Evolutionary conservation across 75 land plant species (phyloP).

Genomic region (Pinus tabuliformis): DNA sequence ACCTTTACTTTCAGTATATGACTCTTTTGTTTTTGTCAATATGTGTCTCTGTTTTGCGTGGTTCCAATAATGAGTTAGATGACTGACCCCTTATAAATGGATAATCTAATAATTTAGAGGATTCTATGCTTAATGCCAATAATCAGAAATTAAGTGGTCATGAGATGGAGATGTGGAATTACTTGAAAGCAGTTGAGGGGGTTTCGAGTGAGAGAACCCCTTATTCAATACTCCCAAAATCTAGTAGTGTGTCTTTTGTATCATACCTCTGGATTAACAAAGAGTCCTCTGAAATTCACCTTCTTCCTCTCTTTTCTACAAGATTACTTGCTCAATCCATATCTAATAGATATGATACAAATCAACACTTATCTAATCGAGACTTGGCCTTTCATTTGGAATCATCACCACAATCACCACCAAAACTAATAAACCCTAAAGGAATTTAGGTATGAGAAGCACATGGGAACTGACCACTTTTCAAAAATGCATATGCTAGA

Average conservation of each 20-base stretch:
- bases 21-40: slow-evolving; percentile 31
- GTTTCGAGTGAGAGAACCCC: neutral
- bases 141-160: neutral
- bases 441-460: no score
- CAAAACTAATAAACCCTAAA: no score
- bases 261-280: neutral
- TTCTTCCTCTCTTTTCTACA: no score
- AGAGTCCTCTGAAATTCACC: neutral
- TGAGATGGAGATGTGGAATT: neutral
- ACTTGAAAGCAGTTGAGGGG: neutral
- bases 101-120: neutral
- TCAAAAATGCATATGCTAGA: no score
- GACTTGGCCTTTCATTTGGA: no score
- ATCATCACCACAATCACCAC: no score
- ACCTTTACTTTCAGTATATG: slow-evolving; percentile 29
- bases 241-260: neutral
- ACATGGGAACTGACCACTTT: no score
- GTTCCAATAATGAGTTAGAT: slow-evolving; percentile 23
- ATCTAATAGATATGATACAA: no score
- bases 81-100: slow-evolving; percentile 40
- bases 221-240: neutral
- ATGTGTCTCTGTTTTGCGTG: neutral
- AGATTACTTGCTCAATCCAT: no score
- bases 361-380: no score
- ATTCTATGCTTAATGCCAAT: neutral